These are phyloP conservation scores for Thielaviopsis musarum DNA, from an alignment of 2,329 filamentous ascomycete species.

Conservation along the genomic window DNA sequence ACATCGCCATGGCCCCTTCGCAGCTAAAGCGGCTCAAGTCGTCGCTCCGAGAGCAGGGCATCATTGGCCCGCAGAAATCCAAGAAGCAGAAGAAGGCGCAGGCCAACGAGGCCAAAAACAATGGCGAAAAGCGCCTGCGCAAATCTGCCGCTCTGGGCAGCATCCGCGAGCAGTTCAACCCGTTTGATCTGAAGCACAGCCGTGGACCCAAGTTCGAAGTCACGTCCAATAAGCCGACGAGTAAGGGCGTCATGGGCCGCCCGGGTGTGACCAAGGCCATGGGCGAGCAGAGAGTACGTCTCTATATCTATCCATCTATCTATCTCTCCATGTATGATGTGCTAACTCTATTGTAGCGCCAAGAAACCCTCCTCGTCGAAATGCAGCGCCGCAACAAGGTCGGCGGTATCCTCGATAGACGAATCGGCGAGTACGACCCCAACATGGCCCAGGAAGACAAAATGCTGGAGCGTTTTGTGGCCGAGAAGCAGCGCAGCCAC, in stretches of 20 bases:
- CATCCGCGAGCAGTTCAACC: slow-evolving; percentile 94
- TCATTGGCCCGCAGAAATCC: slow-evolving; percentile 80
- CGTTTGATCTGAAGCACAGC: slow-evolving; percentile 81
- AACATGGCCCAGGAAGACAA: slow-evolving; percentile 86
- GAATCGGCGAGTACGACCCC: slow-evolving; percentile 91
- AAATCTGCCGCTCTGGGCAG: slow-evolving; percentile 61
- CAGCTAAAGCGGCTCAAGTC: slow-evolving; percentile 92
- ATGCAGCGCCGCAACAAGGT: slow-evolving; percentile 81
- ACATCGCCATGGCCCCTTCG: slow-evolving; percentile 64
- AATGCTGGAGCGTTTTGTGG: slow-evolving; percentile 77
- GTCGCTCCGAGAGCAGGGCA: slow-evolving; percentile 74
- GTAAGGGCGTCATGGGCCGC: slow-evolving; percentile 48
- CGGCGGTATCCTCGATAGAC: slow-evolving; percentile 78
- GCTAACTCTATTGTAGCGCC: slow-evolving; percentile 34
- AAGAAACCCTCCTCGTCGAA: slow-evolving; percentile 72
- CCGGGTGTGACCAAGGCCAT: slow-evolving; percentile 73
- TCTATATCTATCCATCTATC: background rate
- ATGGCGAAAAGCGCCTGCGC: slow-evolving; percentile 56
- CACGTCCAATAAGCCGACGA: slow-evolving; percentile 45
- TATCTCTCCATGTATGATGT: slow-evolving; percentile 11
- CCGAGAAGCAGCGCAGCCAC: slow-evolving; percentile 65
- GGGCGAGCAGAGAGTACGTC: slow-evolving; percentile 63
- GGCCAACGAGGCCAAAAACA: slow-evolving; percentile 46
- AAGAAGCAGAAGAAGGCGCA: slow-evolving; percentile 82
- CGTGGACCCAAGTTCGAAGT: slow-evolving; percentile 74